These are phyloP conservation scores for Dichotomopilus funicola DNA, from an alignment of 2,329 filamentous ascomycete species.

Conservation along the genomic window DNA sequence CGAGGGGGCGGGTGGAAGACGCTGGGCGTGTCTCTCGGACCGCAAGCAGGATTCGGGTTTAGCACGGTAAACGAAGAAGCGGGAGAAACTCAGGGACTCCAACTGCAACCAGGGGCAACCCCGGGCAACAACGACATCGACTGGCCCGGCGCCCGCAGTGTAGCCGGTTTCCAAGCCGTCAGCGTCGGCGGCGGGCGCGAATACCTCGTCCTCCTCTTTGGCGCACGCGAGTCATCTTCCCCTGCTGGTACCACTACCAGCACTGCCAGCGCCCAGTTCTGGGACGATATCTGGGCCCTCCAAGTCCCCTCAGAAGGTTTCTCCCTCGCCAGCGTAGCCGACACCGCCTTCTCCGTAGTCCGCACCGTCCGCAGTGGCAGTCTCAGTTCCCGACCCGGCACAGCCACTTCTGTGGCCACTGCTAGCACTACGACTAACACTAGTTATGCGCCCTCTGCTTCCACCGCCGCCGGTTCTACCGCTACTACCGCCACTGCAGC, in stretches of 20 bases:
- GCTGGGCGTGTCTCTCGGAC: too few relatives aligned
- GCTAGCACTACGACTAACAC: too few relatives aligned
- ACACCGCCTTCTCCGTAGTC: slow-evolving; percentile 48
- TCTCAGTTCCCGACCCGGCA: too few relatives aligned
- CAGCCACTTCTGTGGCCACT: too few relatives aligned
- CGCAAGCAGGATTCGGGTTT: too few relatives aligned
- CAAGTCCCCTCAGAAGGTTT: slow-evolving; percentile 51
- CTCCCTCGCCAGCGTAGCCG: slow-evolving; percentile 48
- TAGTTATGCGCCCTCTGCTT: too few relatives aligned
- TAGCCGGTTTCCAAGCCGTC: slow-evolving; percentile 48
- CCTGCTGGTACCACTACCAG: slow-evolving; percentile 38
- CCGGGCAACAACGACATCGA: slow-evolving; percentile 5
- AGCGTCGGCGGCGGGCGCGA: slow-evolving; percentile 54
- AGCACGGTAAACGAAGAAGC: too few relatives aligned
- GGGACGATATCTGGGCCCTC: slow-evolving; percentile 56
- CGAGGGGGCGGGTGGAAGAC: slow-evolving; percentile 48
- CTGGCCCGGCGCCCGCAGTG: slow-evolving; percentile 50
- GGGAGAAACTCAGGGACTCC: too few relatives aligned
- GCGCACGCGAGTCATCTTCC: slow-evolving; percentile 45
- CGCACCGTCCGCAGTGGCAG: slow-evolving; percentile 51
- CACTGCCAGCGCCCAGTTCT: slow-evolving; percentile 47
- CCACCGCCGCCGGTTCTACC: too few relatives aligned
- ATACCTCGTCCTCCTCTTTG: slow-evolving; percentile 56
- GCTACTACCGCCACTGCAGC: too few relatives aligned
- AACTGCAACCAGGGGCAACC: too few relatives aligned